Evolutionary conservation across 805 yeast species (phyloP), one percentile per base, ranked within the genome.

Genomic region (Maudiozyma pseudohumilis): DNA sequence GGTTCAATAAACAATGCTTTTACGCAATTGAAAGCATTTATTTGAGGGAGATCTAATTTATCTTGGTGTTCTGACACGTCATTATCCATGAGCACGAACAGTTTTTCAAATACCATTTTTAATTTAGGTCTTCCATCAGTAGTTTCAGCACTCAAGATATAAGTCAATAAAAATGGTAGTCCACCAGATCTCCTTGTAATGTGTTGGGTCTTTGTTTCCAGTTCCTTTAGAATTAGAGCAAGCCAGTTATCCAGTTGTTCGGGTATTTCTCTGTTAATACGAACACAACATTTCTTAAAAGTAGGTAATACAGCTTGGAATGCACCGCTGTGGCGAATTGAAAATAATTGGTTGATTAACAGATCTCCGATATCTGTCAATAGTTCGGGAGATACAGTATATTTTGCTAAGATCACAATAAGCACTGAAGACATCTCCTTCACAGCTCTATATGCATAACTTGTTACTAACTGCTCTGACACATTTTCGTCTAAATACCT

Each of bases 131-230:
- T 58, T 1, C 52, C 56, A 11, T 53, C 52, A 5, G 53, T 49
- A 1, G 48, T 50, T 23, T 63, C 68, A 0, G 86, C 72, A 1
- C 75, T 65, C n/a, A 88, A 63, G 13, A 85, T 72, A 1, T 83
- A 92, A 1, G 92, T 72, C 11, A 89, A 66, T 36, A 89, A 63
- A 48, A 65, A 80, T 2, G 97, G 97, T 13, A 92, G 60, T 0
- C 97, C 96, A 2, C 95, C 97, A 1, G 96, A 87, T 45, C 97
- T 68, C 54, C 97, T 70, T 0, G 95, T 82, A 36, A 88, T 80
- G 32, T 73, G 70, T 49, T 85, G 88, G 0, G 80, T 66, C 47
- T 71, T 74, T 0, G 65, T 64, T 42, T 70, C 68, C 19, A 84
- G 61, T 32, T 75, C 53, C 4, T 55, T 50, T 12, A 87, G 48